A percentile compares a stretch with the other conserved stretches of the same genome.
Conservation (phyloP, 164 flowering plant species). For the Annona cherimola region DNA sequence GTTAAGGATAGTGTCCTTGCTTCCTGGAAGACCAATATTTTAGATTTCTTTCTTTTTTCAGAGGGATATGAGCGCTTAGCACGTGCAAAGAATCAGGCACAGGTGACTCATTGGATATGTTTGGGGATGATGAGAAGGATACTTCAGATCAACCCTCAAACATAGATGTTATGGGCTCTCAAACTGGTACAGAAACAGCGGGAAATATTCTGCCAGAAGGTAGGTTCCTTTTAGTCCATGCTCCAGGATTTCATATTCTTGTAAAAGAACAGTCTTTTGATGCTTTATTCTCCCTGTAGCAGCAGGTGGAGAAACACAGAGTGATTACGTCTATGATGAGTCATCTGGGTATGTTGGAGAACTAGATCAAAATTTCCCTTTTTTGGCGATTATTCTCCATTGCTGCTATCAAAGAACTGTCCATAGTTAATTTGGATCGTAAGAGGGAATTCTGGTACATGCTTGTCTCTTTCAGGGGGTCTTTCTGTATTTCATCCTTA, state of each 20-base stretch:
- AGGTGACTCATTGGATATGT: conserved; percentile 69
- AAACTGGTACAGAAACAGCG: conserved; percentile 26
- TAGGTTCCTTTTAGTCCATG: conserved; percentile 8
- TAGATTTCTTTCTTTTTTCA: conserved; percentile 21
- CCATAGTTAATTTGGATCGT: no score
- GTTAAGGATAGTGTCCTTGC: no score
- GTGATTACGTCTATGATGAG: conserved; percentile 81
- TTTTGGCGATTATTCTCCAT: no score
- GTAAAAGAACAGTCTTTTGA: not conserved
- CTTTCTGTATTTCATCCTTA: no score
- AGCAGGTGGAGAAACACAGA: conserved; percentile 45
- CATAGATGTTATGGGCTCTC: conserved; percentile 23
- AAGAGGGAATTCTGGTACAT: no score
- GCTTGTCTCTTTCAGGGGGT: no score
- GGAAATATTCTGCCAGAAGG: conserved; percentile 21
- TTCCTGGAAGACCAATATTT: not conserved
- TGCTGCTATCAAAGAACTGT: no score
- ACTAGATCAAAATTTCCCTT: no score
- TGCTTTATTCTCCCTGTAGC: conserved; percentile 6
- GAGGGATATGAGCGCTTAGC: conserved; percentile 87
- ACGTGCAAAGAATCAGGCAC: conserved; percentile 40
- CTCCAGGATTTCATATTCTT: not conserved
- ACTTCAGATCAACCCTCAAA: conserved; percentile 23
- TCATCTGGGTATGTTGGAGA: conserved; percentile 65
- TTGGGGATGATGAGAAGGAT: conserved; percentile 61